Evolutionary conservation across 345 rosid species (phyloP).

Genomic region (Trapa incisa): DNA sequence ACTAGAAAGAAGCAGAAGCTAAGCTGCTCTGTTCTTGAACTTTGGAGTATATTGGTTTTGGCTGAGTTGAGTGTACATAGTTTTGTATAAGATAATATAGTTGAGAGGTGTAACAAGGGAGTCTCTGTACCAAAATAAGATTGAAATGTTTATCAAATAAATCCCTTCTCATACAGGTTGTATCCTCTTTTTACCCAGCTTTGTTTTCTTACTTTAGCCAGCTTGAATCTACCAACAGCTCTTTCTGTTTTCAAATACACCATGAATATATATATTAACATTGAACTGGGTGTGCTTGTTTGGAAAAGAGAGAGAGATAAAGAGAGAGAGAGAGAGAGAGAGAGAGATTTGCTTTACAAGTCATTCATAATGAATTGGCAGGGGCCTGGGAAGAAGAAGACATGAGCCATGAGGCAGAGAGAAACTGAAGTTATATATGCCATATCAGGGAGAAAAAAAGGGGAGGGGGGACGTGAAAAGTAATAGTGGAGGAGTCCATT

Average conservation of each 20-base stretch:
- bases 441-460: not conserved
- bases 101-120: slow-evolving; percentile 1
- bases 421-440: not conserved
- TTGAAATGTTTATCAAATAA: not conserved
- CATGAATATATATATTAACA: too few species aligned
- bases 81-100: slow-evolving; percentile 5
- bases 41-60: slow-evolving; percentile 7
- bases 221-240: not conserved
- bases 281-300: too few species aligned
- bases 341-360: not conserved
- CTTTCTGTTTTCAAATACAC: too few species aligned
- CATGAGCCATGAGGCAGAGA: not conserved
- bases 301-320: not conserved
- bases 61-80: slow-evolving; percentile 9
- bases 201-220: not conserved
- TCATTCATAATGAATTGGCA: not conserved
- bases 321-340: not conserved
- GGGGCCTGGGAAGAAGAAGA: not conserved
- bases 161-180: not conserved
- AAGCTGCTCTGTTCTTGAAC: not conserved
- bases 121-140: slow-evolving; percentile 1
- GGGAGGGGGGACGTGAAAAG: not conserved
- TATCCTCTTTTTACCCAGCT: not conserved
- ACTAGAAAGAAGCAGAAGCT: not conserved
- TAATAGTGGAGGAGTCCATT: not conserved